phyloP scores from a whole-genome alignment of 805 yeast species.

The Metschnikowia continentalis region DNA sequence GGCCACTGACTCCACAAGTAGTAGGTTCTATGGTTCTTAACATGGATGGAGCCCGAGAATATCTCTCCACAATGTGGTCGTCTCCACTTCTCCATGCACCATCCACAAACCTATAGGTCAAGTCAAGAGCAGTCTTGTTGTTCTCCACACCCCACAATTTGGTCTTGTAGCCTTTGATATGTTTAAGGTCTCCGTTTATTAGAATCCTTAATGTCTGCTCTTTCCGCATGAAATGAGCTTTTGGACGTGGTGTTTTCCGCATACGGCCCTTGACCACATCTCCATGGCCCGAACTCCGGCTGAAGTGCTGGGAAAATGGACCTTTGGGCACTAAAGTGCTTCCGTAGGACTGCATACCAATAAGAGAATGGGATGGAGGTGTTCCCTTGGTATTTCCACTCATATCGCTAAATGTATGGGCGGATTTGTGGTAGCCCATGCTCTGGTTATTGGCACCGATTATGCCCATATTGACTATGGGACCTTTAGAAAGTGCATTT shows the following conservation, averaged over 20 bases:
- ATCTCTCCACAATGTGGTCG: constrained; percentile 71
- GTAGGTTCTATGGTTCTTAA: background rate
- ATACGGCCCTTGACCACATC: constrained; percentile 55
- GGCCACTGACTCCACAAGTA: constrained; percentile 10
- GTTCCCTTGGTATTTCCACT: constrained; percentile 34
- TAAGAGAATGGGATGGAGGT: constrained; percentile 27
- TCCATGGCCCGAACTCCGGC: constrained; percentile 32
- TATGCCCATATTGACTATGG: constrained; percentile 12
- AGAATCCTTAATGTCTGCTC: constrained; percentile 62
- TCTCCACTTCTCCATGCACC: constrained; percentile 79
- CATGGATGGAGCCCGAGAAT: constrained; percentile 9
- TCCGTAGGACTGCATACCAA: constrained; percentile 36
- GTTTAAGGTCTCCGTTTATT: constrained; percentile 53
- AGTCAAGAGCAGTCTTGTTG: constrained; percentile 53
- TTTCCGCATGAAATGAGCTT: constrained; percentile 32
- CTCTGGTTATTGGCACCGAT: constrained; percentile 16
- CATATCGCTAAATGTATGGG: constrained; percentile 30
- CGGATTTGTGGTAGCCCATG: constrained; percentile 30
- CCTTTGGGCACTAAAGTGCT: constrained; percentile 28
- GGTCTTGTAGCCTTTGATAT: constrained; percentile 59
- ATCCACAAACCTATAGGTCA: constrained; percentile 57
- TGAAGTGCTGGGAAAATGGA: constrained; percentile 21
- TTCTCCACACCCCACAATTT: constrained; percentile 92
- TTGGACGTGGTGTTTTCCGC: constrained; percentile 52
- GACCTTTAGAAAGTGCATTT: constrained; percentile 21